These are phyloP conservation scores for Lactarius vividus DNA, from an alignment of 768 basidiomycete species.

Conservation along the genomic window DNA sequence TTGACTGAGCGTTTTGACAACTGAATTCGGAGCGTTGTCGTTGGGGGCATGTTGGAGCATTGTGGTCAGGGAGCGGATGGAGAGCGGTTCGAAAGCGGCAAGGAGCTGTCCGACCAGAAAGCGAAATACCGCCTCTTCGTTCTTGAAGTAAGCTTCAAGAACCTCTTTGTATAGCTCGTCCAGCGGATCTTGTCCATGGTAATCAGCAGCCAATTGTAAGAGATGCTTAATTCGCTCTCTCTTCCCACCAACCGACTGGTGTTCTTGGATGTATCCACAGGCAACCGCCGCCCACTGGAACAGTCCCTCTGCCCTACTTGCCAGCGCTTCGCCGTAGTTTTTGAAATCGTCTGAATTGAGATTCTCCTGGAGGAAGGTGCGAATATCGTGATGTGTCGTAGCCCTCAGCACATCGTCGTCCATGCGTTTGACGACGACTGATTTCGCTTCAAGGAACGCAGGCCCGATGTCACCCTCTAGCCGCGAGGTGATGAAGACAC, in stretches of 20 bases:
- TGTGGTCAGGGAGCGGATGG: background rate
- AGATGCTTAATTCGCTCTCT: background rate
- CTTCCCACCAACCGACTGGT: background rate
- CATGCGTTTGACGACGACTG: background rate
- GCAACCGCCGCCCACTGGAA: background rate
- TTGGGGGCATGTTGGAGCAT: background rate
- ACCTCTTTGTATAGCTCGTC: background rate
- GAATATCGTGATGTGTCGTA: background rate
- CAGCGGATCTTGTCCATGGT: background rate
- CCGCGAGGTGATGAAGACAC: conserved; percentile 1
- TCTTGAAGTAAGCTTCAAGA: background rate
- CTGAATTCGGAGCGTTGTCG: background rate
- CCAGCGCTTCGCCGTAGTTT: background rate
- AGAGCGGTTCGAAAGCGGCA: conserved; percentile 4
- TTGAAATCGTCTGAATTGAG: background rate
- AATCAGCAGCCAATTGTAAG: background rate
- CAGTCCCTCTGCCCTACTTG: background rate
- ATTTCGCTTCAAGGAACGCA: background rate
- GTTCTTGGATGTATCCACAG: background rate
- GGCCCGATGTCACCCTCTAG: background rate
- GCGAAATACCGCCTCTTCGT: background rate
- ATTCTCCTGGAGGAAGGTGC: background rate
- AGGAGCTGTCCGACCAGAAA: conserved; percentile 2
- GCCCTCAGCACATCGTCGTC: background rate
- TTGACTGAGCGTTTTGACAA: background rate